Evolutionary conservation across 331 rosid genomes (phyloP).

Genomic region (Arachis monticola): DNA sequence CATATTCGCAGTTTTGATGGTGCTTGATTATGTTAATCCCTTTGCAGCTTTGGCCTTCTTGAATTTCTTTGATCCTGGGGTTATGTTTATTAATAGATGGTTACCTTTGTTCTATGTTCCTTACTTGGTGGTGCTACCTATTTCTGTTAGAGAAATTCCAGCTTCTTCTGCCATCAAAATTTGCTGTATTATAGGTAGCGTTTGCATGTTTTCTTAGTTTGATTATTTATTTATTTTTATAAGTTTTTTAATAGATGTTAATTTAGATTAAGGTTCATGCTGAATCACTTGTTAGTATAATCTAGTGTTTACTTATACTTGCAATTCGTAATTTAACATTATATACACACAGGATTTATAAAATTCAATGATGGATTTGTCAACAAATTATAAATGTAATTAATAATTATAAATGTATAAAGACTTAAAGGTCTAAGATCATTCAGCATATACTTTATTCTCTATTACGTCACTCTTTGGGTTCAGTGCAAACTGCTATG

Average conservation of each 20-base stretch:
- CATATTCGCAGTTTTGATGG: conserved; percentile 62
- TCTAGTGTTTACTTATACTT: too few relatives aligned
- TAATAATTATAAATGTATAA: too few relatives aligned
- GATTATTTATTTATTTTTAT: background rate
- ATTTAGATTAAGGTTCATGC: background rate
- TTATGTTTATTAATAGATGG: conserved; percentile 84
- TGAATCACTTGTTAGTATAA: too few relatives aligned
- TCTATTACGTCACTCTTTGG: background rate
- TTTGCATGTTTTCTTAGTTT: background rate
- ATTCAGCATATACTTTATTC: background rate
- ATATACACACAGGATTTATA: background rate
- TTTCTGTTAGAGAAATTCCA: conserved; percentile 73
- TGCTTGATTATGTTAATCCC: conserved; percentile 64
- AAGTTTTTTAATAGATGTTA: background rate
- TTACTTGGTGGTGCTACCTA: conserved; percentile 74
- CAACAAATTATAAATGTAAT: background rate
- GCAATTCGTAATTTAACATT: background rate
- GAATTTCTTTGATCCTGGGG: conserved; percentile 79
- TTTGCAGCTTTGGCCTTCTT: conserved; percentile 56
- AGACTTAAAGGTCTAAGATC: too few relatives aligned
- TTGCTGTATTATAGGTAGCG: conserved; percentile 63
- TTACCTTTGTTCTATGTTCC: conserved; percentile 92
- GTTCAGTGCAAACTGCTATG: conserved; percentile 5
- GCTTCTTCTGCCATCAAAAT: conserved; percentile 77
- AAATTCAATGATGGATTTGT: background rate